Percentiles rank a stretch among this genome's conserved stretches.
Conservation (phyloP, 257 asterid genomes). For the Fraxinus pennsylvanica region DNA sequence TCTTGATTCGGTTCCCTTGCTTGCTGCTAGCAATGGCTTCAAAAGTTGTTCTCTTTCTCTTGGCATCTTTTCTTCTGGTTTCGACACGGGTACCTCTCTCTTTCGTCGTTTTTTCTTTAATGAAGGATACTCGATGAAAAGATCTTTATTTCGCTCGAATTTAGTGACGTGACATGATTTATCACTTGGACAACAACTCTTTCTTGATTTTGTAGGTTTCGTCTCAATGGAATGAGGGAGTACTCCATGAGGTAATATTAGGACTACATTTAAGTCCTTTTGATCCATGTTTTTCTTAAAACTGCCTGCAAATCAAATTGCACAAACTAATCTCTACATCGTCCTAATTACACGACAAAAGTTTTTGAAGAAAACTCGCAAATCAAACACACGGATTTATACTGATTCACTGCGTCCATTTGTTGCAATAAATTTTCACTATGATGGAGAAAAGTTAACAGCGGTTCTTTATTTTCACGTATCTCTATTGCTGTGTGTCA, state of each 20-base stretch:
- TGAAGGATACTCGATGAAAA: neutral
- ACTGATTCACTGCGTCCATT: no score
- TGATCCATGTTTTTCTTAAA: neutral
- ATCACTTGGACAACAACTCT: neutral
- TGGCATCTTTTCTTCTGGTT: conserved; percentile 17
- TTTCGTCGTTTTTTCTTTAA: neutral
- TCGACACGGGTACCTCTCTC: conserved; percentile 12
- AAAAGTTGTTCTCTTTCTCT: conserved; percentile 4
- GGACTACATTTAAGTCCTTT: neutral
- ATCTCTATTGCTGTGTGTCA: no score
- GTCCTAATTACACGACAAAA: no score
- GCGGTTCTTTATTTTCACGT: no score
- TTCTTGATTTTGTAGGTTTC: neutral
- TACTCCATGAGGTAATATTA: neutral
- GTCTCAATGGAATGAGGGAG: neutral
- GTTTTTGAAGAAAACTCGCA: no score
- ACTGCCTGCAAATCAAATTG: neutral
- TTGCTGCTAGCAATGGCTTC: conserved; percentile 5
- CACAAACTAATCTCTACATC: neutral
- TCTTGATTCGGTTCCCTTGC: neutral
- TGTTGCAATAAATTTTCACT: neutral
- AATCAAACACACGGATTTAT: no score
- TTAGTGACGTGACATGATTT: neutral
- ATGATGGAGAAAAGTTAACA: neutral
- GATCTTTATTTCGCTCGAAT: neutral